These are phyloP conservation scores for Erodium moschatum DNA, from an alignment of 441 rosid genomes.

Conservation along the genomic window DNA sequence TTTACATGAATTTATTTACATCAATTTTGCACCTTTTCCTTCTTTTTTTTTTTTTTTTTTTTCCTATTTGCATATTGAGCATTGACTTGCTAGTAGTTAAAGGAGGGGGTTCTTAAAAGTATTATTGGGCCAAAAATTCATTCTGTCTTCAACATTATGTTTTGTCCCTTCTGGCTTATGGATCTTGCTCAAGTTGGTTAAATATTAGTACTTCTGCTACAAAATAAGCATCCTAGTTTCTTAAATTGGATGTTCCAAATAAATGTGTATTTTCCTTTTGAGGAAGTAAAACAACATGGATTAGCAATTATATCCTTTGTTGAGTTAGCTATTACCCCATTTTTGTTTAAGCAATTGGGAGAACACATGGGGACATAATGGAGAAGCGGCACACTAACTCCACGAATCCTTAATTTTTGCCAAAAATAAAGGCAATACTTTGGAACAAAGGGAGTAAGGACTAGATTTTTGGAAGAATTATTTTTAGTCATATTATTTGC, in stretches of 20 bases:
- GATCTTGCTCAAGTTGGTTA: not conserved
- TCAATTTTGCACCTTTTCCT: too few species aligned
- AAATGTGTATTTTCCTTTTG: not conserved
- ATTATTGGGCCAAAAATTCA: too few species aligned
- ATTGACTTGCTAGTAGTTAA: too few species aligned
- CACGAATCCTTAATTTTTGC: not conserved
- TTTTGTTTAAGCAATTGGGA: not conserved
- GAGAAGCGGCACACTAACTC: not conserved
- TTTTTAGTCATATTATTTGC: not conserved
- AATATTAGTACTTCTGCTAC: not conserved
- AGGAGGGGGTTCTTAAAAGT: too few species aligned
- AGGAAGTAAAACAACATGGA: not conserved
- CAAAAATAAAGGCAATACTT: not conserved
- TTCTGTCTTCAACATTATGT: too few species aligned
- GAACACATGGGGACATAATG: not conserved
- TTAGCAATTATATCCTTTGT: not conserved
- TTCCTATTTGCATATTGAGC: too few species aligned
- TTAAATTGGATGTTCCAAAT: not conserved
- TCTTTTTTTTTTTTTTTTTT: too few species aligned
- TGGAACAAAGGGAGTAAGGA: constrained; percentile 1
- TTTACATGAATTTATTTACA: too few species aligned
- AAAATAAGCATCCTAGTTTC: not conserved
- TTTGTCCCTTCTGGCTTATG: too few species aligned
- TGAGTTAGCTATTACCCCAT: constrained; percentile 2
- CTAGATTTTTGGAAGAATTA: not conserved